Evolutionary conservation across 1,284 basidiomycete species (phyloP), one percentile per base, ranked within the genome.

Genomic region (Phellinidium pouzarii): DNA sequence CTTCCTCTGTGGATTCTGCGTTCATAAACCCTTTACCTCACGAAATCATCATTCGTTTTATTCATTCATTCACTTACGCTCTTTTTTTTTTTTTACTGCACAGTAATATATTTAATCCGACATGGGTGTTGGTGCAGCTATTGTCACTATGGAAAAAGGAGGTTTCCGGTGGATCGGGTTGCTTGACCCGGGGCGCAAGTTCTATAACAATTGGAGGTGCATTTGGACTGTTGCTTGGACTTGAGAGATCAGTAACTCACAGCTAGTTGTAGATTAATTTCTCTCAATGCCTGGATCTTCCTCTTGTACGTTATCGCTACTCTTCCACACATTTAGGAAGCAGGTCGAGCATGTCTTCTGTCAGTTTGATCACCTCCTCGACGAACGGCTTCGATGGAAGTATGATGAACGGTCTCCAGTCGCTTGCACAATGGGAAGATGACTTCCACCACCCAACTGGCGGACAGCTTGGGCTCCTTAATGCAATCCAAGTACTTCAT

Each of bases 401-500:
- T 22, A 63, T 63, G 62, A 62, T 63, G 61, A 63, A 62, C 52
- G 60, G 61, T 29, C 50, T 64, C 11, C 62, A 64, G 46, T 57
- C 61, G 1, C 46, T 59, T 2, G 42, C 23, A 7, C 56, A 61
- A 27, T 64, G 62, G 62, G 64, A 72, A 49, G 53, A 55, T 4
- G 67, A 64, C 11, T 74, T 75, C 62, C 54, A 68, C 49, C 51
- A 62, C 48, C 63, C 64, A 4, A 50, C 55, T 5, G 62, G 61
- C 25, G 37, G 54, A 25, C 68, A 65, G 58, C 66, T 72, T 31
- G 55, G 59, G 23, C 46, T 59, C 22, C 57, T 66, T 14, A 63
- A 59, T 17, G 60, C 62, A 26, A 64, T 64, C 22, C 63, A 65
- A 67, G 82, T 80, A 57, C 26, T 43, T 31, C 8, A 26, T 27